Evolutionary conservation across 2,329 filamentous ascomycete species (phyloP), one percentile per base, ranked within the genome.

Genomic region (Colletotrichum sp.): DNA sequence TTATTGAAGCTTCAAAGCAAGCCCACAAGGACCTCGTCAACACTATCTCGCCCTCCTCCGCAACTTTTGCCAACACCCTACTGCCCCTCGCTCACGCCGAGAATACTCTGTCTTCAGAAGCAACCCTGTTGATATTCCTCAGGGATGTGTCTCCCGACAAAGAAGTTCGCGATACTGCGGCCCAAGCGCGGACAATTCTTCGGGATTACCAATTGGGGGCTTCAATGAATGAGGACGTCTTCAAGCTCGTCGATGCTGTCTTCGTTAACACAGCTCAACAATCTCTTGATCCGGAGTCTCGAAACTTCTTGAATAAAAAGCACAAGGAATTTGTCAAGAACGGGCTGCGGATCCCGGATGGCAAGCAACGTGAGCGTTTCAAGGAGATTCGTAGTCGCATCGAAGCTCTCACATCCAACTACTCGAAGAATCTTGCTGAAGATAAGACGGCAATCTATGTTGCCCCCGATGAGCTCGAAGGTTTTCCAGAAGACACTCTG

Each of bases 401-500:
- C 4, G 24, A 34, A 0, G 8, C 16, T 7, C 16, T 75, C 12
- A 21, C 36, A 7, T 30, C 59, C 2, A 18, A 43, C 1, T 75
- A 68, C 24, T 9, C 36, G 7, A 55, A 55, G 63, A 68, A 64
- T 10, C 7, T 72, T 1, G 59, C 52, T 6, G 39, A 75, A 6
- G 36, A 34, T 1, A 18, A 61, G 10, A 12, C 7, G 2, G 52
- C 36, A n/a, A 8, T 72, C 1, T 75, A 36, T 10, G 18, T 75
- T 3, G 21, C 48, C 1, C 63, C 36, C 1, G 13, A 28, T 13
- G 69, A 75, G 14, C 64, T 73, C 3, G 73, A 67, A 4, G 73
- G 69, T 0, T 63, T 68, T 1, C 63, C 69, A 0, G 14, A 30
- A 7, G 26, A 68, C 34, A n/a, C 7, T 1, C 78, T 95, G 4